Percentiles rank a stretch among this genome's conserved stretches.
phyloP scores from a whole-genome alignment of 495 filamentous ascomycete genomes.

The Talaromyces thailandensis region DNA sequence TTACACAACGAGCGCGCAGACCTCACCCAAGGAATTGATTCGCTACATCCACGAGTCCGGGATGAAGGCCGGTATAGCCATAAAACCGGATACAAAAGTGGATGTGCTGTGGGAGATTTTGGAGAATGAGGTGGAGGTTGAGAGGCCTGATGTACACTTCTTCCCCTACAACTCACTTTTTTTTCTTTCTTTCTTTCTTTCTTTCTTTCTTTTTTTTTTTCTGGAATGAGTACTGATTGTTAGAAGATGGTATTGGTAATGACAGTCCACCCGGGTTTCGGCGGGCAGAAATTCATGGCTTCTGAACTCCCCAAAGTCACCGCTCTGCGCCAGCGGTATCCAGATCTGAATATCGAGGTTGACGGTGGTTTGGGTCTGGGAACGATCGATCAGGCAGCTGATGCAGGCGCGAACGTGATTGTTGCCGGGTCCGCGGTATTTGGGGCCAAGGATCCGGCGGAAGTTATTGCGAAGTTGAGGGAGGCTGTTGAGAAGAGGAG shows the following conservation, averaged over 20 bases:
- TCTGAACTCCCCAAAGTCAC: slow-evolving; percentile 88
- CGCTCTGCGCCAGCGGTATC: slow-evolving; percentile 74
- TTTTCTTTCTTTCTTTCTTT: background rate
- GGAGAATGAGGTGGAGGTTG: slow-evolving; percentile 56
- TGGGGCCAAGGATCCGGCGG: slow-evolving; percentile 76
- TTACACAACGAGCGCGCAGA: slow-evolving; percentile 48
- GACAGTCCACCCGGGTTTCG: slow-evolving; percentile 97
- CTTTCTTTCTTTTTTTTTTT: background rate
- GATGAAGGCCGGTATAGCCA: slow-evolving; percentile 87
- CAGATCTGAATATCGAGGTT: slow-evolving; percentile 91
- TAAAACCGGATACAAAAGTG: slow-evolving; percentile 86
- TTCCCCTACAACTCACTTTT: slow-evolving; percentile 7
- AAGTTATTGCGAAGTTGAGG: slow-evolving; percentile 73
- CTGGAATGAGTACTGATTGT: too few species aligned
- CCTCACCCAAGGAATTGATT: slow-evolving; percentile 76
- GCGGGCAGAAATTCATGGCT: slow-evolving; percentile 97
- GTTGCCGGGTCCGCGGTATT: slow-evolving; percentile 97
- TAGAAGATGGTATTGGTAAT: slow-evolving; percentile 99
- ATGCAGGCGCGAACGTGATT: slow-evolving; percentile 95
- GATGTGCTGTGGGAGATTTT: slow-evolving; percentile 88
- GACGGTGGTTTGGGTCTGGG: slow-evolving; percentile 83
- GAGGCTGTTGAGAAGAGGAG: slow-evolving; percentile 62
- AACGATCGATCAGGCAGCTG: slow-evolving; percentile 90
- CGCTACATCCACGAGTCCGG: slow-evolving; percentile 79
- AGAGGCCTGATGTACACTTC: slow-evolving; percentile 70